phyloP scores from a whole-genome alignment of 352 stramenopile species.

The Aphanomyces astaci region DNA sequence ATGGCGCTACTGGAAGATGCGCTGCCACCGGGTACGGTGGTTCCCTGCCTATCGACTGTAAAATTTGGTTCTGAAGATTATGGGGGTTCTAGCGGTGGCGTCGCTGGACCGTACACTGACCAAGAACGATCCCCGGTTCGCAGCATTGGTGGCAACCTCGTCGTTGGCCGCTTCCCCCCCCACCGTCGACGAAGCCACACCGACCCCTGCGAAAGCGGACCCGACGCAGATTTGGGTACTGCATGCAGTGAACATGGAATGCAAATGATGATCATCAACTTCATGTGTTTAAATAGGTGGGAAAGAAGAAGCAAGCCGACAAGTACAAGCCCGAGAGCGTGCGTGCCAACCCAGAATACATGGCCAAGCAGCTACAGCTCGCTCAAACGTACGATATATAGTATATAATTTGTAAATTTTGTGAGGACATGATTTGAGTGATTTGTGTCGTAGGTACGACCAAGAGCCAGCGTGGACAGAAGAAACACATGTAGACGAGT shows the following conservation, averaged over 20 bases:
- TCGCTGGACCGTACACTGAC: conserved; percentile 30
- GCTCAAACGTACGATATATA: conserved; percentile 33
- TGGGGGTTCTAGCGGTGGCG: not conserved
- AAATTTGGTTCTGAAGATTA: too few species aligned
- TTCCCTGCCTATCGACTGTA: too few species aligned
- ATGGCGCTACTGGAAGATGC: conserved; percentile 46
- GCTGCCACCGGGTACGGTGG: not conserved
- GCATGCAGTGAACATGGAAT: conserved; percentile 7
- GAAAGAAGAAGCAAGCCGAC: conserved; percentile 53
- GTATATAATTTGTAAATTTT: conserved; percentile 38
- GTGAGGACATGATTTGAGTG: conserved; percentile 6
- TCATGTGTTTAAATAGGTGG: conserved; percentile 53
- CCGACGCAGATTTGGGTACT: conserved; percentile 22
- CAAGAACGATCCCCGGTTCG: conserved; percentile 31
- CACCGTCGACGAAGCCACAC: conserved; percentile 23
- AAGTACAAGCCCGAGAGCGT: conserved; percentile 49
- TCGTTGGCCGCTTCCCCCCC: too few species aligned
- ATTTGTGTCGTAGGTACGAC: conserved; percentile 22
- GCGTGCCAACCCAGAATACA: conserved; percentile 38
- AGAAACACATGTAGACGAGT: conserved; percentile 34
- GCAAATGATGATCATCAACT: too few species aligned
- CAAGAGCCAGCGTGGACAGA: conserved; percentile 10
- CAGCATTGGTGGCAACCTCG: conserved; percentile 26
- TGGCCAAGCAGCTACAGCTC: conserved; percentile 49
- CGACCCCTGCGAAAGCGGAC: conserved; percentile 18